These are phyloP conservation scores for Oryza punctata DNA, from an alignment of 176 grass and related monocot genomes.

Conservation along the genomic window DNA sequence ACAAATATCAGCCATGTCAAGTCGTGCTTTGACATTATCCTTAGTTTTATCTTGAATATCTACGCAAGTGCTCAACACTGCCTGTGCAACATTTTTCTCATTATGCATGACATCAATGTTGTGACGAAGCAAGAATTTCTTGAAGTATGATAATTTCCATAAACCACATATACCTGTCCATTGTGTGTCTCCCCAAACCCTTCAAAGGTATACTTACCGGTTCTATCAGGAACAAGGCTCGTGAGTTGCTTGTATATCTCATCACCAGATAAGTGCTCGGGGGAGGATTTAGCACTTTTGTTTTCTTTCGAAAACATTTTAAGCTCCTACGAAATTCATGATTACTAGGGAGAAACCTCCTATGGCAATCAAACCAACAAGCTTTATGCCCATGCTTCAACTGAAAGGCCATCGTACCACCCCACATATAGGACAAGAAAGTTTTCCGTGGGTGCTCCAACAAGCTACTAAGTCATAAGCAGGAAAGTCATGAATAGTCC, in stretches of 20 bases:
- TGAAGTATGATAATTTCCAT: background rate
- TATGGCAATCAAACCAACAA: slow-evolving; percentile 30
- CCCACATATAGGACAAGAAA: slow-evolving; percentile 17
- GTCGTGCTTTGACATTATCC: background rate
- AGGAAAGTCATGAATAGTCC: slow-evolving; percentile 8
- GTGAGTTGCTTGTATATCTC: too few relatives aligned
- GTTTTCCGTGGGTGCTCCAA: slow-evolving; percentile 17
- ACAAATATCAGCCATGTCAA: background rate
- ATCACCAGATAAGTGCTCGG: background rate
- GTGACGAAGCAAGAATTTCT: background rate
- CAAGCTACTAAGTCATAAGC: background rate
- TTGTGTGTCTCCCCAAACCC: background rate
- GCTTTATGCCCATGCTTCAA: background rate
- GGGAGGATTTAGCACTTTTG: background rate
- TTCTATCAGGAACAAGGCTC: background rate
- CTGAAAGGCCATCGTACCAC: background rate
- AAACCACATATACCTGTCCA: background rate
- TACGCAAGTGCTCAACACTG: background rate
- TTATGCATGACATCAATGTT: too few relatives aligned
- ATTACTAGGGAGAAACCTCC: background rate
- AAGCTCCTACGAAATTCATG: background rate
- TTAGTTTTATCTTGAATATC: background rate
- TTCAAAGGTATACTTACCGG: background rate
- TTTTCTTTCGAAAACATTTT: slow-evolving; percentile 5
- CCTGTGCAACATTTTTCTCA: background rate